Base-by-base conservation (phyloP, 495 filamentous ascomycete genomes). In the Symbiotaphrina buchneri region DNA sequence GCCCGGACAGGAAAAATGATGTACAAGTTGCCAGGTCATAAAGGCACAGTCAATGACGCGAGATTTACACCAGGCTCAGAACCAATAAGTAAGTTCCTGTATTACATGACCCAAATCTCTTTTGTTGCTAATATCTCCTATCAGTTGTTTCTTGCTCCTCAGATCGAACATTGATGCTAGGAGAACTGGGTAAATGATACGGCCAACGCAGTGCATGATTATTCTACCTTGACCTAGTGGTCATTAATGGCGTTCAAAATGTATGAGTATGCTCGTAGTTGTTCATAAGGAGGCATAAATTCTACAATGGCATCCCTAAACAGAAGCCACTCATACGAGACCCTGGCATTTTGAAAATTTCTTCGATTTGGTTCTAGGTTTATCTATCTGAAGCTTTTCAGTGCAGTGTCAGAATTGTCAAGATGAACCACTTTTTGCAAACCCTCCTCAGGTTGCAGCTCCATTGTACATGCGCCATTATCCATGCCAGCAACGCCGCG, bases 21-120 rank as follows among this genome's bases (percentile, higher is more conserved):
- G 27, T 90, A 93, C 55, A 94, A 94, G 48, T 57, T 99, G 30
- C 87, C 87, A 0, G 87, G 87, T 0, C 87, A 99, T 44, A 85
- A 83, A 49, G 87, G 90, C 8, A 77, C 81, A 1, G 90, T 97
- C 26, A 97, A 95, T 44, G 84, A 85, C 47, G 84, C 85, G 32
- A 71, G 82, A 40, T 85, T 99, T 45, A 75, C 77, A 21, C 82
- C 87, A 1, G 56, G 57, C 26, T 68, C 69, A 25, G 84, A 91
- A 39, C 80, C 84, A 26, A 74, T 95, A 29, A 71, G 85, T 94
- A 61, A 70, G 85, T 75, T 10, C 14, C 24, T 34, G 22, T 17
- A 13, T 37, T 30, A 38, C 14, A 10, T 24, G 15, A 16, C 5
- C 15, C 19, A 10, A 21, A 6, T 6, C 11, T 11, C 28, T 5